Conservation (phyloP, 2,329 filamentous ascomycete genomes). For the Aspergillus sp. region DNA sequence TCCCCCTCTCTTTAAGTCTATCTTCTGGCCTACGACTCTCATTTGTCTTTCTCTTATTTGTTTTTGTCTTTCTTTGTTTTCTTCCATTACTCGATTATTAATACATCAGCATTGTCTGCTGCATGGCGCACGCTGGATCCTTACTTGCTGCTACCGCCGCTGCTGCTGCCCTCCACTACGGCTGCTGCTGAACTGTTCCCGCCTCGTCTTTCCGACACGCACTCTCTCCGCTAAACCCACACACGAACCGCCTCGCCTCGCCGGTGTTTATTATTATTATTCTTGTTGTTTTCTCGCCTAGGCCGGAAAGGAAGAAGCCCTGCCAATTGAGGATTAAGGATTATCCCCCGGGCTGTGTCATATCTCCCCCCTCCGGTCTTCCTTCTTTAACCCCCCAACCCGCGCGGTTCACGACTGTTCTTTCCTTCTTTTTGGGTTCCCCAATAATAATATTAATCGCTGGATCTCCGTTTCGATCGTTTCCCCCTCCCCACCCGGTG, state of each 20-base stretch:
- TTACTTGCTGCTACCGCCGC: neutral
- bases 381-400: neutral
- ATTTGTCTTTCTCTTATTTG: neutral
- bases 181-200: too few species aligned
- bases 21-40: neutral
- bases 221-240: neutral
- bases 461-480: neutral
- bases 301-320: neutral
- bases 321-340: neutral
- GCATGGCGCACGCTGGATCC: neutral
- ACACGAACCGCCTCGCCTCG: neutral
- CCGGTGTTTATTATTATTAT: constrained; percentile 8
- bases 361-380: neutral
- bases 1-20: neutral
- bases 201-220: constrained; percentile 2
- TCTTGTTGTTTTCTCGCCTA: constrained; percentile 9
- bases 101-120: neutral
- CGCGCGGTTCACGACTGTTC: neutral
- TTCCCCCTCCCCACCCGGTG: neutral
- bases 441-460: neutral
- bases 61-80: neutral
- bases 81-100: too few species aligned
- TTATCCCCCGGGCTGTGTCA: too few species aligned
- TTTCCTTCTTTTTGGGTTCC: neutral
- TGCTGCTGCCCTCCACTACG: too few species aligned